Conservation (phyloP, 2,329 filamentous ascomycete genomes). For the Penicillium sp. region DNA sequence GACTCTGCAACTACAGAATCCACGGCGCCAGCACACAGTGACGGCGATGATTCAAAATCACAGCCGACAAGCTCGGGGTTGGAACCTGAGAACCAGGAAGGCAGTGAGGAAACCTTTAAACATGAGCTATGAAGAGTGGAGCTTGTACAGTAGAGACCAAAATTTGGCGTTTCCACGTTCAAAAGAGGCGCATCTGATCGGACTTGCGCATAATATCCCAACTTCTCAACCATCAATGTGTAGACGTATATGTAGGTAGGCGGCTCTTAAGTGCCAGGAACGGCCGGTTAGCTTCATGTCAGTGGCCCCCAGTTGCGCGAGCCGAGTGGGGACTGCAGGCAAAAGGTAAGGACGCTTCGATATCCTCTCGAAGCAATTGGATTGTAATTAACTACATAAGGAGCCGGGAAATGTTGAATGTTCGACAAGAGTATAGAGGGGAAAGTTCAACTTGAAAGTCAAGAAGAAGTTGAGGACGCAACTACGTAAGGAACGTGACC, state of each 20-base stretch:
- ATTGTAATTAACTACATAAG: neutral
- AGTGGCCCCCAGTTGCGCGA: conserved; percentile 20
- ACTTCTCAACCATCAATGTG: neutral
- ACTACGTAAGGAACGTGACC: conserved; percentile 26
- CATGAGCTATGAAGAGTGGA: conserved; percentile 31
- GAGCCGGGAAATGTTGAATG: neutral
- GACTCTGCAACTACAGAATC: conserved; percentile 22
- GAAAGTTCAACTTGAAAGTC: neutral
- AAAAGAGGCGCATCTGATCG: neutral
- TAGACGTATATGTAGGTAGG: neutral
- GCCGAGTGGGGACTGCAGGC: conserved; percentile 14
- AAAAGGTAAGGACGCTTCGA: neutral
- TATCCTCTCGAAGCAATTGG: neutral
- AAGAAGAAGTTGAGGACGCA: neutral
- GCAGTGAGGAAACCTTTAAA: conserved; percentile 41
- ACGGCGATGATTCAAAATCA: conserved; percentile 6
- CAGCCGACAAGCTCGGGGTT: neutral
- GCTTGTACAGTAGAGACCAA: conserved; percentile 12
- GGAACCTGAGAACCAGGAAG: conserved; percentile 15
- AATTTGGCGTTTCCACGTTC: conserved; percentile 7
- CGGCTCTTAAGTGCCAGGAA: conserved; percentile 5
- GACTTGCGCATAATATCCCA: neutral
- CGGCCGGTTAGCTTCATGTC: conserved; percentile 21
- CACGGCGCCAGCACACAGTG: conserved; percentile 13
- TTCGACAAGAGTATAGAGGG: neutral